Base-by-base conservation (phyloP, 2,329 filamentous ascomycete genomes). In the Colletotrichum shisoi region DNA sequence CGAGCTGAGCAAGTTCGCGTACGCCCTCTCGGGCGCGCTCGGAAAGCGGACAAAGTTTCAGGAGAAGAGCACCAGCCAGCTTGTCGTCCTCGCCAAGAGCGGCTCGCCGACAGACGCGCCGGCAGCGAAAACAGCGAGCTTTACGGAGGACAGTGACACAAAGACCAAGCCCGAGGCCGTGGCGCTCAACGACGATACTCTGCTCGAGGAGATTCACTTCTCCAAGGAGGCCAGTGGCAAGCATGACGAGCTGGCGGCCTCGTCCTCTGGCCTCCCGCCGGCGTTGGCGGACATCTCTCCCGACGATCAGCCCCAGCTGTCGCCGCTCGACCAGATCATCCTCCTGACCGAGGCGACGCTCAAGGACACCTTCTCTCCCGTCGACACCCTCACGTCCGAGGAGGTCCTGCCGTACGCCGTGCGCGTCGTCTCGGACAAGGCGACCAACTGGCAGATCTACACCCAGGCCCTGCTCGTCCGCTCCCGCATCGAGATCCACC, bases 371-470 rank as follows among this genome's bases (percentile, higher is more conserved):
- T 91, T 89, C 70, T 90, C 93, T 0, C 93, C 95, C 0, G 84
- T 88, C 1, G 91, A 98, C 75, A 90, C 91, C 0, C 82, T 99
- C 0, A 98, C 94, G 0, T 86, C 93, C n/a, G 94, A 98, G 78
- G 93, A 98, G 75, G 94, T 96, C 4, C 79, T 96, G 1, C 95
- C 95, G 0, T 99, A 94, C 75, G 95, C 95, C 0, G 90, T 89
- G 1, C 88, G 95, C 46, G 95, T 98, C 0, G 84, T 99, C 1
- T 87, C 91, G 9, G 93, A 95, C 68, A 94, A 94, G 71, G 91
- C 91, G 52, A 94, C 93, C 0, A 99, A 98, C 77, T 99, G 95
- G 95, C 95, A 98, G 76, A 90, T 97, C 40, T 98, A 98, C 76
- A 97, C 95, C 0, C 94, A 98, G 75, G 95, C 93, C 0, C 82